Base-by-base conservation (phyloP, 202 grass and related monocot species). In the Setaria viridis region DNA sequence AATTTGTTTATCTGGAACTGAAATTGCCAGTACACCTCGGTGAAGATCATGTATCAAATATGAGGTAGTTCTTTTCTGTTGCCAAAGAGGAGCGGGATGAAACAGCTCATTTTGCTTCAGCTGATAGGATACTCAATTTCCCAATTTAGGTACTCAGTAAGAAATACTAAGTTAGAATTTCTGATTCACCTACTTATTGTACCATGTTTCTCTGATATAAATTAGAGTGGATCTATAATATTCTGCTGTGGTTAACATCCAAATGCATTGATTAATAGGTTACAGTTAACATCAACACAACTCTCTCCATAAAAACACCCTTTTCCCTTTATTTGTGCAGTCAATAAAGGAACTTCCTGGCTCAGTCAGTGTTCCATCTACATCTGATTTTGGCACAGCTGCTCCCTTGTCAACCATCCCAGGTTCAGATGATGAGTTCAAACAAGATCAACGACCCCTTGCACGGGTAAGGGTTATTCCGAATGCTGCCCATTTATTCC, bases 301-400 rank as follows among this genome's bases (percentile, higher is more conserved):
- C 1, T 51, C 57, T 50, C 11, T 84, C 9, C 67, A 43, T 74
- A 68, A 43, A 56, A 65, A 78, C 37, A 78, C 30, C n/a, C 80
- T 82, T 76, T 87, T 84, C n/a, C 80, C 78, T 76, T 87, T 84
- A 54, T 64, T 88, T 89, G 65, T 80, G 72, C 79, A 99, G 97
- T 86, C 91, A 70, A 77, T 99, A 76, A 94, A 93, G 68, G 97
- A 93, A 58, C 88, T 99, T 85, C 97, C 97, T 85, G 90, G 88
- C 69, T 84, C 88, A 56, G 83, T 93, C 68, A 92, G 79, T 51
- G 94, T 96, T 50, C 88, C 94, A 42, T 80, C 90, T 76, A 86
- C 90, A 10, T 82, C 90, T 67, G 90, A 91, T 73, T 93, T 91
- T 29, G 84, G 91, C 59, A 12, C 85, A 57, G 16, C 79, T 60